Evolutionary conservation across 164 flowering plant genomes (phyloP), one percentile per base, ranked within the genome.

Genomic region (Aristolochia fimbriata): DNA sequence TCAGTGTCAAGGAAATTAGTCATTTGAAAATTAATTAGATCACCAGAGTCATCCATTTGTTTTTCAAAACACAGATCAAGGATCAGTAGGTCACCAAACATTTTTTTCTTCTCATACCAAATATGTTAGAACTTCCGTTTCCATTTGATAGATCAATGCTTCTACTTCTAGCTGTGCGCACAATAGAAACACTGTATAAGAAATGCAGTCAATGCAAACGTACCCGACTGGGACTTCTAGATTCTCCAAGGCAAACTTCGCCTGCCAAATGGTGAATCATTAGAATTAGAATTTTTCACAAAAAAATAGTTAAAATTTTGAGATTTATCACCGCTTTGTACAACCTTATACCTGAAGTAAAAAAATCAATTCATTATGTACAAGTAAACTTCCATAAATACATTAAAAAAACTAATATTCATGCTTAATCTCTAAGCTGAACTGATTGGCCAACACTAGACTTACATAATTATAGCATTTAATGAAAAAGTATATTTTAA

Each of bases 181-280:
- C 37, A 31, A 56, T 48, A 15, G 51, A 48, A 19, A 15, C 20
- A 48, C 20, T 48, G 20, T 15, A 15, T 48, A 11, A 6, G 33
- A 37, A n/a, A 24, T 10, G 24, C 10, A 30, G 56, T 19, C 6
- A 37, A 48, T 25, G 17, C 47, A 21, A 45, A 47, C 73, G 65
- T 63, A 79, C 78, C 81, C 81, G 62, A 78, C 76, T 19, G 84
- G 84, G 43, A 80, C 84, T 73, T 80, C 81, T 63, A 78, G 81
- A 61, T 48, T 56, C 10, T 74, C 70, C 68, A 80, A 27, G 9
- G 84, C 84, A 45, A 77, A 66, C 58, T 77, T 75, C 20, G 81
- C 81, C 83, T 78, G 62, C 45, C 20, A 62, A 15, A 21, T 9
- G 20, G 10, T 20, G 2, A 51, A 51, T 25, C 23, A 60, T 19